Conservation (phyloP, 192 early-diverging fungal species). For the Coemansia sp. region DNA sequence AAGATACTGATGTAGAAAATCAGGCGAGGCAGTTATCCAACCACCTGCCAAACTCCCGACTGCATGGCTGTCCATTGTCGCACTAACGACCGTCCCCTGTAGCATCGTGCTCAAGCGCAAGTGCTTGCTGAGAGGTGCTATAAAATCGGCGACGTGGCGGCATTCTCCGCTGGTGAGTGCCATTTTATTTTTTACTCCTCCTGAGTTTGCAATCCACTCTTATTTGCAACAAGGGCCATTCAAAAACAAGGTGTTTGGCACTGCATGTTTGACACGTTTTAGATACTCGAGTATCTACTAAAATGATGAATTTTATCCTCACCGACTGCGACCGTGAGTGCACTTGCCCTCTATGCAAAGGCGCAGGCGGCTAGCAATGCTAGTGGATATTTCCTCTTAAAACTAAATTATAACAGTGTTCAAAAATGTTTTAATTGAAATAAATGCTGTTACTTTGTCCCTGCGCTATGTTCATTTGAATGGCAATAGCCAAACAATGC, state of each 20-base stretch:
- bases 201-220: neutral
- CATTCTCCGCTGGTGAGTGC: conserved; percentile 1
- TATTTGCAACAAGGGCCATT: neutral
- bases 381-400: neutral
- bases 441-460: neutral
- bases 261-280: neutral
- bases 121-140: neutral
- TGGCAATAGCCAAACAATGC: neutral
- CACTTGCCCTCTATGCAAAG: conserved; percentile 33
- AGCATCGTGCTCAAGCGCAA: neutral
- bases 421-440: neutral
- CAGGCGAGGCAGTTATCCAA: conserved; percentile 13
- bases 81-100: conserved; percentile 4
- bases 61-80: conserved; percentile 14
- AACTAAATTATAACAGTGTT: neutral
- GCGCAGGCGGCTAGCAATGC: conserved; percentile 12
- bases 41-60: conserved; percentile 7
- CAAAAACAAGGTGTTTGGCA: neutral
- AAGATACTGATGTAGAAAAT: conserved; percentile 9
- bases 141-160: conserved; percentile 12
- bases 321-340: conserved; percentile 34
- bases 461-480: neutral
- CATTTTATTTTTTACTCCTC: neutral
- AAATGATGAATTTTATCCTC: neutral
- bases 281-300: neutral